These are phyloP conservation scores for Aureobasidium lini DNA, from an alignment of 2,329 filamentous ascomycete genomes.

Conservation along the genomic window DNA sequence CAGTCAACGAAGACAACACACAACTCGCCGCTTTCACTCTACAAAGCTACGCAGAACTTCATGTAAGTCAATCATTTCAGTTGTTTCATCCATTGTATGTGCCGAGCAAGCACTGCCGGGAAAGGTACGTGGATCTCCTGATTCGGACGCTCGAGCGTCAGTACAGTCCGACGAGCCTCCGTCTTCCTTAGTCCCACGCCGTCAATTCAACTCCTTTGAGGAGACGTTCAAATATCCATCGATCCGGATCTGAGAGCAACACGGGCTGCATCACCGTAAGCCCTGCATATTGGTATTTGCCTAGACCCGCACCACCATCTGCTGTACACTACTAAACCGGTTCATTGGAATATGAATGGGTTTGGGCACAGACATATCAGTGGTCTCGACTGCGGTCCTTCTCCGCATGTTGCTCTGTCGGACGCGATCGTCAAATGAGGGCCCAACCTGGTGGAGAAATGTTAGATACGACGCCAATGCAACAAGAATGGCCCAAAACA, in stretches of 20 bases:
- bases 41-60: constrained; percentile 67
- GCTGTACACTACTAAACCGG: background rate
- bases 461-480: background rate
- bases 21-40: constrained; percentile 59
- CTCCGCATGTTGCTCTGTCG: background rate
- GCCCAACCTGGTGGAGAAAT: background rate
- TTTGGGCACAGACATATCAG: no score
- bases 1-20: constrained; percentile 63
- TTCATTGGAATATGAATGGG: background rate
- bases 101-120: background rate
- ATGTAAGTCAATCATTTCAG: constrained; percentile 53
- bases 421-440: background rate
- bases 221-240: background rate
- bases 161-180: background rate
- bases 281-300: background rate
- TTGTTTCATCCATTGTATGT: background rate
- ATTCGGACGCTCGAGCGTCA: background rate
- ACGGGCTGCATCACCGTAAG: background rate
- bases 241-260: background rate
- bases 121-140: background rate
- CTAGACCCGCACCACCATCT: background rate
- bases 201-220: background rate
- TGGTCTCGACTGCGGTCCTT: background rate
- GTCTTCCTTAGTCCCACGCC: background rate
- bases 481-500: background rate